Base-by-base conservation (phyloP, 352 stramenopile genomes). In the Chrysophaeum taylorii region DNA sequence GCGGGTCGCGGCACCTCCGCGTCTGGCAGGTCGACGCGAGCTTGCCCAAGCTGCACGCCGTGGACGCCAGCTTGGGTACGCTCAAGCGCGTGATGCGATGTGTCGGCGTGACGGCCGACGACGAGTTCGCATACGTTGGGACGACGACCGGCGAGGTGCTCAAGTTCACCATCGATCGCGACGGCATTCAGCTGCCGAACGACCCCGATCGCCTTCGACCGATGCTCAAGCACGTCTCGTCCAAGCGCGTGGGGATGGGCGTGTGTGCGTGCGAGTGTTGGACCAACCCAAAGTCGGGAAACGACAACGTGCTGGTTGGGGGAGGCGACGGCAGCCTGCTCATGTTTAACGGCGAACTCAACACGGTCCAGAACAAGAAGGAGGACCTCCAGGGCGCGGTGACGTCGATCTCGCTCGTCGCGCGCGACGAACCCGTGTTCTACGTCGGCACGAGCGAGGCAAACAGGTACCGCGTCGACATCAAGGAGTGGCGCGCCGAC, bases 61-160 rank as follows among this genome's bases (percentile, higher is more conserved):
- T 97, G 74, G 89, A 96, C 68, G 88, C 91, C 16, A 94, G 92
- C 61, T 81, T 97, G 74, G 91, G 92, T n/a, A 92, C 87, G 15
- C 83, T 98, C 54, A 89, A 92, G 75, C 84, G 94, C 67, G 89
- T 96, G 35, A 89, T 97, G 63, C 88, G 87, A 68, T 96, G 89
- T 72, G 87, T 97, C 23, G 85, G 81, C 70, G 91, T 98, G 33
- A 90, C 87, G 15, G 81, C 85, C 5, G 90, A 97, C 74, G 93
- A 98, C 76, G 85, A 88, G 18, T 83, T 94, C 69, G 91, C 88
- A 0, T 97, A 96, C 74, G 90, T 83, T 71, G 94, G 93, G 45
- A 98, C 92, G 38, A 94, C 92, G 73, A 97, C 93, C 0, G 93
- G 93, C 54, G 94, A 98, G 70, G 75, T 98, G 37, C 80, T 98